These are phyloP conservation scores for Simplicillium aogashimaense DNA, from an alignment of 2,329 filamentous ascomycete genomes.

Conservation along the genomic window DNA sequence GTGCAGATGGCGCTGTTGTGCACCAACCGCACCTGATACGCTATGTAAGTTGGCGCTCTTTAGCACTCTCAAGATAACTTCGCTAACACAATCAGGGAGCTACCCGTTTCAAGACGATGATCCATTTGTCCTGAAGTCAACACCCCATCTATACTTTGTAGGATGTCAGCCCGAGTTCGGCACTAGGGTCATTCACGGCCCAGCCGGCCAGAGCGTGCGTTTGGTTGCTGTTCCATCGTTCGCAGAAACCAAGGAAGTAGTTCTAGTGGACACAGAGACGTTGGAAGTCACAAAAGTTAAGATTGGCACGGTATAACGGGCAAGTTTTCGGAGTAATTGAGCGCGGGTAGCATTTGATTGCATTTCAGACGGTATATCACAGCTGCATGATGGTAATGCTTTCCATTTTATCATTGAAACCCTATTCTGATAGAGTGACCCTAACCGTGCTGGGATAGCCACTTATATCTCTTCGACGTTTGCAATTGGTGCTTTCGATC, in stretches of 20 bases:
- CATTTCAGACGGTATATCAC: too few species aligned
- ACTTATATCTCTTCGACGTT: too few species aligned
- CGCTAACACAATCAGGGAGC: too few species aligned
- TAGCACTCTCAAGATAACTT: neutral
- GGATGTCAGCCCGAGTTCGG: slow-evolving; percentile 76
- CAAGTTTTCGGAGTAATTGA: slow-evolving; percentile 1
- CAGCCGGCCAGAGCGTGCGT: slow-evolving; percentile 59
- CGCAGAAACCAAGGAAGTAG: slow-evolving; percentile 63
- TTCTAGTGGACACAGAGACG: slow-evolving; percentile 79
- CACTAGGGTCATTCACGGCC: slow-evolving; percentile 58
- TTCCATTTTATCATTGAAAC: too few species aligned
- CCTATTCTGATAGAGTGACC: too few species aligned
- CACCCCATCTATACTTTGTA: slow-evolving; percentile 85
- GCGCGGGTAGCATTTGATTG: too few species aligned
- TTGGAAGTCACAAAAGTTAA: slow-evolving; percentile 66
- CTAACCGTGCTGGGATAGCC: too few species aligned
- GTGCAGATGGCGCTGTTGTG: slow-evolving; percentile 82
- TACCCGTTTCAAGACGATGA: slow-evolving; percentile 95
- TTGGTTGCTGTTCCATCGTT: slow-evolving; percentile 82
- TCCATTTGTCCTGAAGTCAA: slow-evolving; percentile 75
- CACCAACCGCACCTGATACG: slow-evolving; percentile 92
- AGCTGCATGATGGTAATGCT: too few species aligned
- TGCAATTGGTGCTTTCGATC: too few species aligned
- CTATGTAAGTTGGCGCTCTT: slow-evolving; percentile 53
- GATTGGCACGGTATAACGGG: slow-evolving; percentile 24